phyloP scores from a whole-genome alignment of 176 grass and related monocot species.

The Carex scoparia region DNA sequence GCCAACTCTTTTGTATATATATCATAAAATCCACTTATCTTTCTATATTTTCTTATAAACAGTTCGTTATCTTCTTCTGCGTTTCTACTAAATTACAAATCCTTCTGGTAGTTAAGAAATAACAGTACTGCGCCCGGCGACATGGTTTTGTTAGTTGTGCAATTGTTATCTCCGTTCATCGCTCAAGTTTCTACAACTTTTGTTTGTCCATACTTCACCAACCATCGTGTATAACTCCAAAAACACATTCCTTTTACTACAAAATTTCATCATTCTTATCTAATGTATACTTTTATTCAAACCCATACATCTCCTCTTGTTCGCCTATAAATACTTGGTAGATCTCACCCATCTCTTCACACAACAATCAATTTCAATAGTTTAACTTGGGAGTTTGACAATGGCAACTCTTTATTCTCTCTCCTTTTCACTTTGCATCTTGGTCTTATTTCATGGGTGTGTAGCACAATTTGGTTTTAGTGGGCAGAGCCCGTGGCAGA shows the following conservation, averaged over 20 bases:
- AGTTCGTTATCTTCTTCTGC: not conserved
- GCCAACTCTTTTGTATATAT: not conserved
- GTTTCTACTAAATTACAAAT: not conserved
- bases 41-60: not conserved
- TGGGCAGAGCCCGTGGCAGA: conserved; percentile 18
- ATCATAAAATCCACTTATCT: not conserved
- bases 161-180: not conserved
- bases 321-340: conserved; percentile 5
- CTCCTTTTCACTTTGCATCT: conserved; percentile 13
- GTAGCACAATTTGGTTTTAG: conserved; percentile 18
- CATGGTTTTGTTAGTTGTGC: not conserved
- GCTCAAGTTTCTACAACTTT: not conserved
- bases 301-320: not conserved
- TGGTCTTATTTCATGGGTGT: conserved; percentile 29
- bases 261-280: not conserved
- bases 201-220: conserved; percentile 21
- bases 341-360: not conserved
- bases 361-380: not conserved
- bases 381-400: not conserved
- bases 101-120: not conserved
- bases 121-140: not conserved
- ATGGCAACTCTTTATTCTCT: conserved; percentile 13
- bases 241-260: not conserved
- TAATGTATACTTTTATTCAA: not conserved
- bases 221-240: not conserved